Evolutionary conservation across 2,329 filamentous ascomycete species (phyloP).

Genomic region (Clonostachys solani): DNA sequence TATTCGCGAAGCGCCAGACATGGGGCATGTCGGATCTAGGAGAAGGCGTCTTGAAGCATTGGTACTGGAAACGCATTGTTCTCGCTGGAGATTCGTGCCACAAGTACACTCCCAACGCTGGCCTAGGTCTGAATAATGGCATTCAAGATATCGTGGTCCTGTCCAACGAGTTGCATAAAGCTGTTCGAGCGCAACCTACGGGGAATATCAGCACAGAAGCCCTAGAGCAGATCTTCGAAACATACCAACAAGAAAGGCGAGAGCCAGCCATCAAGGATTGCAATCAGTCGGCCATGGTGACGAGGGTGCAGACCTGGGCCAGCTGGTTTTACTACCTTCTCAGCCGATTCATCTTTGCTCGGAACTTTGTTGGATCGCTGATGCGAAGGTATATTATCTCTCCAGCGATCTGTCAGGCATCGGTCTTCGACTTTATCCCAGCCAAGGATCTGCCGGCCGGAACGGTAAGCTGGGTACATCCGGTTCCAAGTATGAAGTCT

Average conservation of each 20-base stretch:
- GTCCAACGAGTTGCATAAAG: constrained; percentile 5
- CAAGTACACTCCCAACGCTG: constrained; percentile 21
- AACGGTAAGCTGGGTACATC: too few species aligned
- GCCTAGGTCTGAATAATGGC: constrained; percentile 20
- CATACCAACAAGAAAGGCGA: not conserved
- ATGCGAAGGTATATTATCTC: too few species aligned
- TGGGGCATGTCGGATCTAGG: constrained; percentile 24
- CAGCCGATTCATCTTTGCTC: too few species aligned
- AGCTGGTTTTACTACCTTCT: not conserved
- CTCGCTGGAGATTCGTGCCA: constrained; percentile 22
- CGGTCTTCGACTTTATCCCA: too few species aligned
- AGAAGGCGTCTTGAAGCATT: constrained; percentile 30
- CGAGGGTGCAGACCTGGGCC: not conserved
- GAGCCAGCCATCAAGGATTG: not conserved
- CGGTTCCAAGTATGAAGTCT: too few species aligned
- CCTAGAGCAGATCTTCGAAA: not conserved
- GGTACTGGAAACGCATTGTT: constrained; percentile 22
- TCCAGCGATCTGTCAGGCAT: too few species aligned
- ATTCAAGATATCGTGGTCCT: constrained; percentile 17
- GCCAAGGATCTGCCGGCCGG: too few species aligned
- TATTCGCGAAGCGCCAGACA: constrained; percentile 11
- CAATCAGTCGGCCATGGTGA: not conserved
- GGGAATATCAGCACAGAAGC: not conserved
- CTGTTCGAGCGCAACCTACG: not conserved
- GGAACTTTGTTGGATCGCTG: too few species aligned